Evolutionary conservation across 768 basidiomycete genomes (phyloP).

Genomic region (Hericium alpestre): DNA sequence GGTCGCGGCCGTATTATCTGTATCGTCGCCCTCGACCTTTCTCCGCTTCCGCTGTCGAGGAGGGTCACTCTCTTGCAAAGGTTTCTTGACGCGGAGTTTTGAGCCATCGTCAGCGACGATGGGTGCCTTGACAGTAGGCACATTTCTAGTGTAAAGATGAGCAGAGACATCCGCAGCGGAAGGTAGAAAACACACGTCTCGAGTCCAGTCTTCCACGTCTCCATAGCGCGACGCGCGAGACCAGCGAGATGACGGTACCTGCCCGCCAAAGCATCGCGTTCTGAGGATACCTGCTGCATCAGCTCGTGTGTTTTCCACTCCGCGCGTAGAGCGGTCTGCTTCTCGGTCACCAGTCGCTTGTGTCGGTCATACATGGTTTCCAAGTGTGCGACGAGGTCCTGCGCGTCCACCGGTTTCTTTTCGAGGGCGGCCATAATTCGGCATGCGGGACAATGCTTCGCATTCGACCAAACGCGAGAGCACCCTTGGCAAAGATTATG

Average conservation of each 20-base stretch:
- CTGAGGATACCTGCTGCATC: neutral
- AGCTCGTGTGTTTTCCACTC: neutral
- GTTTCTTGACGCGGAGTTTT: neutral
- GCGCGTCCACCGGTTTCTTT: neutral
- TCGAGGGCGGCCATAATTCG: neutral
- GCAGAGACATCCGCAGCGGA: too few relatives aligned
- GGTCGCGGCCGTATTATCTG: too few relatives aligned
- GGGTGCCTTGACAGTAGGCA: too few relatives aligned
- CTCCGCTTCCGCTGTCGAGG: neutral
- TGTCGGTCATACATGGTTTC: neutral
- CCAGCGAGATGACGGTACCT: neutral
- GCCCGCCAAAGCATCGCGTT: neutral
- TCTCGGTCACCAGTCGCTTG: neutral
- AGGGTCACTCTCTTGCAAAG: neutral
- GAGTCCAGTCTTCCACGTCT: neutral
- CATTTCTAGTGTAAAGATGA: too few relatives aligned
- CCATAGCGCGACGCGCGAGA: neutral
- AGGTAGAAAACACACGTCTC: too few relatives aligned
- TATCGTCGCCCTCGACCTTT: neutral
- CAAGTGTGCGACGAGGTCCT: neutral
- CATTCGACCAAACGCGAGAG: neutral
- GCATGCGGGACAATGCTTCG: neutral
- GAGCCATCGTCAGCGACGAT: neutral
- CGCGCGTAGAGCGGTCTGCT: neutral
- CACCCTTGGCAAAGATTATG: conserved; percentile 1